Percentiles rank a stretch among this genome's conserved stretches.
These are phyloP conservation scores for Myrmaecium sp. DNA, from an alignment of 2,329 filamentous ascomycete species.

Conservation along the genomic window DNA sequence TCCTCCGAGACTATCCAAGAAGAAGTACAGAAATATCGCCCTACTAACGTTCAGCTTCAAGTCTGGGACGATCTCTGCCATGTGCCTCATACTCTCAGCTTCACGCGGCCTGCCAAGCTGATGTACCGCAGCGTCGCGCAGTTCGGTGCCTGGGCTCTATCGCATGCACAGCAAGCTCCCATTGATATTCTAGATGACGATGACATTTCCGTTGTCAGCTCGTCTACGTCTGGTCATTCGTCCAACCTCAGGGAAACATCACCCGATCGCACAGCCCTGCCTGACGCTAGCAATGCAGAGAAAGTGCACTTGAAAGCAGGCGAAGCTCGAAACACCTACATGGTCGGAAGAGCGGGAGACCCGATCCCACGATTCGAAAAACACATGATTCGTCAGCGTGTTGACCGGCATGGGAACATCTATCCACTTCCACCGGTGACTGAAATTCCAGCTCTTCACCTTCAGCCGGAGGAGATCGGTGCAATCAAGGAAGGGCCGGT, in stretches of 20 bases:
- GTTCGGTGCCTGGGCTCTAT: constrained; percentile 82
- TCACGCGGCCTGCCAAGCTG: constrained; percentile 86
- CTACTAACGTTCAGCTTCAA: constrained; percentile 84
- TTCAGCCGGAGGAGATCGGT: constrained; percentile 51
- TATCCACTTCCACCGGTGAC: constrained; percentile 47
- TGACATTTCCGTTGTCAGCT: constrained; percentile 55
- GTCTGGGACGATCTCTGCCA: constrained; percentile 95
- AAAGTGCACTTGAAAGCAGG: not conserved
- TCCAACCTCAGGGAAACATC: too few species aligned
- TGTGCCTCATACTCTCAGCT: constrained; percentile 81
- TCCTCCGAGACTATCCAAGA: constrained; percentile 41
- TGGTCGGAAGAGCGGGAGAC: constrained; percentile 71
- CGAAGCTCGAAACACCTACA: not conserved
- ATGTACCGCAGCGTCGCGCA: constrained; percentile 90
- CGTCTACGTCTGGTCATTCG: constrained; percentile 24
- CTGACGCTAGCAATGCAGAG: not conserved
- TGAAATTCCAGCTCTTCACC: constrained; percentile 48
- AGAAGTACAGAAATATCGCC: constrained; percentile 52
- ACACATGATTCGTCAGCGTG: constrained; percentile 83
- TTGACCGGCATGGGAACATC: constrained; percentile 62
- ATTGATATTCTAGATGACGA: constrained; percentile 76
- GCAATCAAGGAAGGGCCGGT: constrained; percentile 67
- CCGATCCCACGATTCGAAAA: constrained; percentile 61
- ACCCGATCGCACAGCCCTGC: constrained; percentile 1
- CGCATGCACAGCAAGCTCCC: constrained; percentile 58